phyloP scores from a whole-genome alignment of 306 rosid genomes.

The Acmispon strigosus region DNA sequence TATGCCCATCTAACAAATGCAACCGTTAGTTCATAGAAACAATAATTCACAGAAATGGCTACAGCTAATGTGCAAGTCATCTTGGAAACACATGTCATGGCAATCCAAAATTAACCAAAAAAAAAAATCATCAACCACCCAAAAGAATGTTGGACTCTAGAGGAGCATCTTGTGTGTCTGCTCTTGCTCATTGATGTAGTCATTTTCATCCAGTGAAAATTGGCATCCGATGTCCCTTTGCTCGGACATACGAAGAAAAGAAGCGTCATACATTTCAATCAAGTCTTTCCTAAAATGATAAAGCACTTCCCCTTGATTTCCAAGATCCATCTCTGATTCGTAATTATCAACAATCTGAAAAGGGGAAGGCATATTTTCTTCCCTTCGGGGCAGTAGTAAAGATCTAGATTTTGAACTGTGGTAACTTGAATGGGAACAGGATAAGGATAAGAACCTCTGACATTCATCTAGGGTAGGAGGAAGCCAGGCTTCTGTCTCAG shows the following conservation, averaged over 20 bases:
- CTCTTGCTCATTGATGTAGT: conserved; percentile 18
- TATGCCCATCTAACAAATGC: too few relatives aligned
- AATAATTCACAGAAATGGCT: conserved; percentile 5
- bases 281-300: conserved; percentile 30
- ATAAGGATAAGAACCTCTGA: conserved; percentile 23
- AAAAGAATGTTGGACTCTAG: conserved; percentile 11
- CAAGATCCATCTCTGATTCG: conserved; percentile 18
- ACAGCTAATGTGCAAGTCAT: too few relatives aligned
- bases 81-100: not conserved
- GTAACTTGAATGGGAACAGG: conserved; percentile 25
- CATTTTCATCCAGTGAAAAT: conserved; percentile 25
- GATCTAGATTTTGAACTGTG: conserved; percentile 21
- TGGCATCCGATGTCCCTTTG: conserved; percentile 28
- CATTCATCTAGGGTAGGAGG: conserved; percentile 33
- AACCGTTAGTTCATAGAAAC: too few relatives aligned
- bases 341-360: conserved; percentile 18
- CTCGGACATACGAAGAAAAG: conserved; percentile 27
- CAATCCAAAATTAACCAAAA: conserved; percentile 11
- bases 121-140: conserved; percentile 4
- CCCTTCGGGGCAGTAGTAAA: conserved; percentile 29
- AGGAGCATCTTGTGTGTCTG: conserved; percentile 14
- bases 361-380: conserved; percentile 24
- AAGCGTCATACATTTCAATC: conserved; percentile 27
- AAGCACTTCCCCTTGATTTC: conserved; percentile 19
- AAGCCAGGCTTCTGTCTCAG: conserved; percentile 31